These are phyloP conservation scores for Xylariomycetidae sp. DNA, from an alignment of 2,329 filamentous ascomycete species.

Conservation along the genomic window DNA sequence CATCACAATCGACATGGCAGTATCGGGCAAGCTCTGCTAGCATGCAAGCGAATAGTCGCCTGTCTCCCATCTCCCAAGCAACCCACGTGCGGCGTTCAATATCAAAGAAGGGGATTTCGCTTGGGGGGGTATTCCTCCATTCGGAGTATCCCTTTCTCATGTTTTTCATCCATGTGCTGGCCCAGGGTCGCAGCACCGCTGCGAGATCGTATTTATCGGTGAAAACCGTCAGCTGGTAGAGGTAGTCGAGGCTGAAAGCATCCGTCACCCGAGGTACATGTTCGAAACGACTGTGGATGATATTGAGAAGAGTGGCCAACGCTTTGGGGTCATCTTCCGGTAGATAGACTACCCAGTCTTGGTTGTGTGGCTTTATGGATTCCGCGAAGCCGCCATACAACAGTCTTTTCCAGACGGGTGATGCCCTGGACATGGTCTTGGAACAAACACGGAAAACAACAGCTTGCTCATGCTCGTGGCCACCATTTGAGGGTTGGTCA, in stretches of 20 bases:
- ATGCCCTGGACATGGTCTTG: constrained; percentile 16
- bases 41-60: not conserved
- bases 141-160: not conserved
- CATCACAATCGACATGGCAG: constrained; percentile 1
- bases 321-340: constrained; percentile 26
- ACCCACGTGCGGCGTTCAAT: constrained; percentile 7
- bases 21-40: not conserved
- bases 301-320: constrained; percentile 24
- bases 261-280: constrained; percentile 10
- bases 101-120: not conserved
- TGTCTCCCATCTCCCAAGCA: constrained; percentile 12
- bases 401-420: constrained; percentile 17
- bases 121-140: not conserved
- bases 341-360: constrained; percentile 19
- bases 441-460: constrained; percentile 18
- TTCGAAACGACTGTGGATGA: constrained; percentile 24
- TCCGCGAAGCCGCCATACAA: constrained; percentile 20
- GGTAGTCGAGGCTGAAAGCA: constrained; percentile 1
- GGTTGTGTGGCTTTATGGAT: constrained; percentile 7
- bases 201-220: constrained; percentile 23
- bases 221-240: constrained; percentile 18
- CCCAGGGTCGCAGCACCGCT: constrained; percentile 17
- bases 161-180: constrained; percentile 8
- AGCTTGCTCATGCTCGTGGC: constrained; percentile 5
- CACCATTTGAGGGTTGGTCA: too few relatives aligned